Conservation (phyloP, 805 yeast genomes). For the Ogataea populi-albae region DNA sequence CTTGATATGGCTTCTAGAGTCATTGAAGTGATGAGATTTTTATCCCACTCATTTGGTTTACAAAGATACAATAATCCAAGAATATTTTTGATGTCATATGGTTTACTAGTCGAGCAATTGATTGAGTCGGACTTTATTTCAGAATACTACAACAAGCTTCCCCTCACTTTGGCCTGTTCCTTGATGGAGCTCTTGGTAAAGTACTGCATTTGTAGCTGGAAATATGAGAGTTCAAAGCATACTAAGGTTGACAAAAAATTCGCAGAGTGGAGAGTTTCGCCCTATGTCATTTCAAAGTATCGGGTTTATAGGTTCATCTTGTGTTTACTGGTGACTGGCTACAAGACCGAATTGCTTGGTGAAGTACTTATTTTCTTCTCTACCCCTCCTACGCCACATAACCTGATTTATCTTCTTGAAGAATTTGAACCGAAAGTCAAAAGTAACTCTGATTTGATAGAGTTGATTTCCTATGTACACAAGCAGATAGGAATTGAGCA, state of each 20-base stretch:
- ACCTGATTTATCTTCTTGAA: slow-evolving; percentile 14
- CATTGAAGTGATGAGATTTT: slow-evolving; percentile 31
- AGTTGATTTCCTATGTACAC: slow-evolving; percentile 19
- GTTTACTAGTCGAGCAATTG: slow-evolving; percentile 37
- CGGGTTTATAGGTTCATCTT: slow-evolving; percentile 21
- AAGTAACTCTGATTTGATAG: slow-evolving; percentile 15
- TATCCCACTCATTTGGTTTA: slow-evolving; percentile 35
- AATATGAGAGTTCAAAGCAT: slow-evolving; percentile 23
- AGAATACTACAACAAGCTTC: slow-evolving; percentile 27
- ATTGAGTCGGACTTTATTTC: slow-evolving; percentile 38
- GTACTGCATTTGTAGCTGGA: slow-evolving; percentile 48
- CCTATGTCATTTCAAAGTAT: slow-evolving; percentile 21
- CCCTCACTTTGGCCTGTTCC: slow-evolving; percentile 27
- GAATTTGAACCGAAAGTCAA: slow-evolving; percentile 11
- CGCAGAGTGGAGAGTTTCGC: slow-evolving; percentile 32
- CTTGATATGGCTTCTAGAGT: slow-evolving; percentile 27
- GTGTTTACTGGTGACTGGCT: slow-evolving; percentile 16
- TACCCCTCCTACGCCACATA: slow-evolving; percentile 26
- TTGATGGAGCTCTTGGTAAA: slow-evolving; percentile 41
- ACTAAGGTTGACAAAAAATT: slow-evolving; percentile 24
- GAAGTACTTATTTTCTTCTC: slow-evolving; percentile 26
- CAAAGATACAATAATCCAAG: slow-evolving; percentile 33
- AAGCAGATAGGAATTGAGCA: slow-evolving; percentile 22
- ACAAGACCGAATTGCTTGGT: slow-evolving; percentile 20
- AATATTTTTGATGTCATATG: slow-evolving; percentile 38